Evolutionary conservation across 768 basidiomycete genomes (phyloP).

Genomic region (Coprinopsis strossmayeri): DNA sequence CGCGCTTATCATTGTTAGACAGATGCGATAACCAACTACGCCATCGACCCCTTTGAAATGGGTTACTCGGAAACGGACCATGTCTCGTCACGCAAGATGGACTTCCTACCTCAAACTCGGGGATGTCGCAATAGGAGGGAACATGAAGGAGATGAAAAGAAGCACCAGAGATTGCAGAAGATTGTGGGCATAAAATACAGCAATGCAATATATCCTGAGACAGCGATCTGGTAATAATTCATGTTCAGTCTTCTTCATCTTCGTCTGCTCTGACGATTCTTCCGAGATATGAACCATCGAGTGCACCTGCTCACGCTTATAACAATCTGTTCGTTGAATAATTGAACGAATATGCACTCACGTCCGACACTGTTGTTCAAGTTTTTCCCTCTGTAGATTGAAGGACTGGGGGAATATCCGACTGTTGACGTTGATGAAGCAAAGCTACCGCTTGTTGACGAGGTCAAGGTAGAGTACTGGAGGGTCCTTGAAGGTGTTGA

Average conservation of each 20-base stretch:
- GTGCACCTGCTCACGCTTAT: not conserved
- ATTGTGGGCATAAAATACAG: not conserved
- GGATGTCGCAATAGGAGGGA: too few relatives aligned
- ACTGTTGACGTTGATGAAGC: conserved; percentile 26
- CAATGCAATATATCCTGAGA: not conserved
- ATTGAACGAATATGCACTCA: too few relatives aligned
- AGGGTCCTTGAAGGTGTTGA: conserved; percentile 34
- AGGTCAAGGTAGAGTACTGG: conserved; percentile 22
- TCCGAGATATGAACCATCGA: not conserved
- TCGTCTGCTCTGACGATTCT: not conserved
- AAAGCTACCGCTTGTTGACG: conserved; percentile 22
- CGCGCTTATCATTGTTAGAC: conserved; percentile 45
- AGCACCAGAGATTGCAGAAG: not conserved
- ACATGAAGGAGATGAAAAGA: too few relatives aligned
- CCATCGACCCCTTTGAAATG: conserved; percentile 35
- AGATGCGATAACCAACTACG: conserved; percentile 84
- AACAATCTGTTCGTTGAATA: too few relatives aligned
- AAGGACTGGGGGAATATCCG: conserved; percentile 34
- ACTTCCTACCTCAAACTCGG: too few relatives aligned
- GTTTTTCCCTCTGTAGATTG: conserved; percentile 38
- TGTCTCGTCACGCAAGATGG: not conserved
- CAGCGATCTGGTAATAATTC: too few relatives aligned
- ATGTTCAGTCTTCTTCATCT: not conserved
- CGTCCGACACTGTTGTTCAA: conserved; percentile 28
- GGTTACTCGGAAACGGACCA: not conserved